A percentile compares a stretch with the other conserved stretches of the same genome.
Evolutionary conservation across 2,329 filamentous ascomycete genomes (phyloP).

Genomic region (Drechslera avenae): DNA sequence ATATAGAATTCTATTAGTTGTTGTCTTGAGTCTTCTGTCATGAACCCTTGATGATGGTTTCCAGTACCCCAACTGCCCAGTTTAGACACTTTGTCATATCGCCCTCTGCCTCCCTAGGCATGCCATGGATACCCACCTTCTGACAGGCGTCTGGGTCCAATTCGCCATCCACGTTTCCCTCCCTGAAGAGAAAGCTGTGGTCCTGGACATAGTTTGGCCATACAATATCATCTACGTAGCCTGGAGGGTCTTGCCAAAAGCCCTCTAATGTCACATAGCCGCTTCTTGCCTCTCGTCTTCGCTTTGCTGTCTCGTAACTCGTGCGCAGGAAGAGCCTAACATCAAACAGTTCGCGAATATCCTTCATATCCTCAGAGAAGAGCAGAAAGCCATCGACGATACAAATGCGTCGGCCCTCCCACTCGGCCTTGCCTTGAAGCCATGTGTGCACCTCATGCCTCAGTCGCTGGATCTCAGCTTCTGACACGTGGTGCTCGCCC

Average conservation of each 20-base stretch:
- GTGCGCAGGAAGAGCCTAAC: constrained; percentile 79
- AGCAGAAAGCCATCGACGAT: constrained; percentile 90
- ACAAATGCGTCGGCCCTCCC: constrained; percentile 51
- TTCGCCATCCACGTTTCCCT: constrained; percentile 66
- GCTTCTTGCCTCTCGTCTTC: constrained; percentile 68
- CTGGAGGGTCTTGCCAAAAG: constrained; percentile 94
- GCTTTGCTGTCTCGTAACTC: constrained; percentile 64
- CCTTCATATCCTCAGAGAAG: constrained; percentile 64
- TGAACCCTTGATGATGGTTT: constrained; percentile 22
- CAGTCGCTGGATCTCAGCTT: constrained; percentile 47
- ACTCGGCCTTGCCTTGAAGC: constrained; percentile 17
- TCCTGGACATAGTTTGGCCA: constrained; percentile 92
- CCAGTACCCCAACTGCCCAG: constrained; percentile 39
- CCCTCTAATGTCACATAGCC: constrained; percentile 82
- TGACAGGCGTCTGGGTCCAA: constrained; percentile 53
- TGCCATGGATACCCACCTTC: constrained; percentile 38
- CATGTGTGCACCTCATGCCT: constrained; percentile 18
- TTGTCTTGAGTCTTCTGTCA: constrained; percentile 2
- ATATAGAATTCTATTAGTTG: constrained; percentile 7
- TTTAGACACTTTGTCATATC: constrained; percentile 40
- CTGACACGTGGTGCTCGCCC: constrained; percentile 47
- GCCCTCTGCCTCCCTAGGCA: constrained; percentile 47
- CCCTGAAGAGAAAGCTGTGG: constrained; percentile 79
- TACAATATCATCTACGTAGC: constrained; percentile 91
- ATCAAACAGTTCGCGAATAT: constrained; percentile 67